These are phyloP conservation scores for Cardiospermum halicacabum DNA, from an alignment of 345 rosid genomes.

Conservation along the genomic window DNA sequence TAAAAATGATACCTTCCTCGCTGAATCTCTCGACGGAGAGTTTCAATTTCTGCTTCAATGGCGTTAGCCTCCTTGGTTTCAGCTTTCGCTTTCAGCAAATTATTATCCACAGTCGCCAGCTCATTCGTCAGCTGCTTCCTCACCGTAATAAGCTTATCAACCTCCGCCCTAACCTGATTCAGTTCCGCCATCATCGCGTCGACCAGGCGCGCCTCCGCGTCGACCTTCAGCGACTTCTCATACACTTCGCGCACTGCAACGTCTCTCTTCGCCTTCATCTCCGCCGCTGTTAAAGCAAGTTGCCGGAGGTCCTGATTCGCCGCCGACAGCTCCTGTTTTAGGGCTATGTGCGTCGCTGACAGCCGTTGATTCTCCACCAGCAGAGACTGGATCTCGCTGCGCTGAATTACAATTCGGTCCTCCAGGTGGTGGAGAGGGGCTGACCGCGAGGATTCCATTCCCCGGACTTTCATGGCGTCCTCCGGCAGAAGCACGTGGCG, in stretches of 20 bases:
- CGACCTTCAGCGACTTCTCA: slow-evolving; percentile 60
- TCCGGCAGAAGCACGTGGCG: slow-evolving; percentile 14
- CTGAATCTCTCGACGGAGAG: slow-evolving; percentile 43
- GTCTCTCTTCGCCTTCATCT: slow-evolving; percentile 57
- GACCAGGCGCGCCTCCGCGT: slow-evolving; percentile 54
- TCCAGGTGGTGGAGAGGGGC: slow-evolving; percentile 39
- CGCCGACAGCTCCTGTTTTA: slow-evolving; percentile 57
- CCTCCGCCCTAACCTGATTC: slow-evolving; percentile 48
- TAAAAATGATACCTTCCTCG: slow-evolving; percentile 64
- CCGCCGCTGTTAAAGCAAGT: slow-evolving; percentile 38
- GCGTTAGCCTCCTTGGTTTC: slow-evolving; percentile 37
- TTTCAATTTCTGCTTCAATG: slow-evolving; percentile 49
- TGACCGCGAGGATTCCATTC: slow-evolving; percentile 4
- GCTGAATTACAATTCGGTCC: slow-evolving; percentile 65
- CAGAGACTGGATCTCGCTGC: slow-evolving; percentile 68
- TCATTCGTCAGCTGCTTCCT: slow-evolving; percentile 42
- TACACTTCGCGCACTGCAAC: slow-evolving; percentile 59
- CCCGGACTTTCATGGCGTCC: slow-evolving; percentile 3
- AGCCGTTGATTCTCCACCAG: slow-evolving; percentile 61
- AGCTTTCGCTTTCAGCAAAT: slow-evolving; percentile 41
- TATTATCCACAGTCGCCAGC: slow-evolving; percentile 35
- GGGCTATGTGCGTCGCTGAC: slow-evolving; percentile 55
- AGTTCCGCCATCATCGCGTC: slow-evolving; percentile 51
- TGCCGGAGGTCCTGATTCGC: slow-evolving; percentile 53
- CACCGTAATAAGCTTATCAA: slow-evolving; percentile 31